Evolutionary conservation across 169 alveolate species (phyloP).

Genomic region (Plasmodium fragile): DNA sequence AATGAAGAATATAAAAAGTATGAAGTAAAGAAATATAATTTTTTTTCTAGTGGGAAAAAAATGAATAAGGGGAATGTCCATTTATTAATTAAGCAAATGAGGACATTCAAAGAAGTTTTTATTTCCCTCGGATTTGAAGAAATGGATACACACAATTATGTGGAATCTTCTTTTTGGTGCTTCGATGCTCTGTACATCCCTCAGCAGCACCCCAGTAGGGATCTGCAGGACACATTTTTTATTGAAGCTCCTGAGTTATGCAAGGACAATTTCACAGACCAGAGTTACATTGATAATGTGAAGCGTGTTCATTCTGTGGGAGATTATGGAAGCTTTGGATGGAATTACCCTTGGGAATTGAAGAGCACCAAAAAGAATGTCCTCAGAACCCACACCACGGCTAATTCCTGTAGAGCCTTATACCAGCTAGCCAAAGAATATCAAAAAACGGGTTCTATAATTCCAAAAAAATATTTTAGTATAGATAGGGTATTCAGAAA

Average conservation of each 20-base stretch:
- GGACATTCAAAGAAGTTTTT: slow-evolving; percentile 89
- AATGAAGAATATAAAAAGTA: slow-evolving; percentile 59
- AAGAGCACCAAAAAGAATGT: slow-evolving; percentile 83
- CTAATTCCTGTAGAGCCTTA: slow-evolving; percentile 96
- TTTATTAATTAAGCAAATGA: slow-evolving; percentile 90
- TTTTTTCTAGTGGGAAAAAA: slow-evolving; percentile 89
- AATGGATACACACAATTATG: slow-evolving; percentile 98
- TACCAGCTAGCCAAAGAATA: slow-evolving; percentile 94
- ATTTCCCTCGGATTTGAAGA: slow-evolving; percentile 98
- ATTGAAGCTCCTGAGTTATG: slow-evolving; percentile 81
- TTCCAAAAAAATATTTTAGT: slow-evolving; percentile 96
- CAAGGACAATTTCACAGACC: neutral
- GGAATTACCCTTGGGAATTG: slow-evolving; percentile 97
- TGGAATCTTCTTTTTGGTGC: slow-evolving; percentile 99
- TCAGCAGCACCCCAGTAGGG: slow-evolving; percentile 99
- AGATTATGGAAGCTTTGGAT: slow-evolving; percentile 98
- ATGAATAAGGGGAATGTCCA: slow-evolving; percentile 90
- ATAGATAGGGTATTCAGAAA: slow-evolving; percentile 99
- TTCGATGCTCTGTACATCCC: slow-evolving; percentile 99
- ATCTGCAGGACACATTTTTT: slow-evolving; percentile 99
- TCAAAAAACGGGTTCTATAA: slow-evolving; percentile 78
- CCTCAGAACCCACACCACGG: slow-evolving; percentile 99
- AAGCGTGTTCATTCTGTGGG: slow-evolving; percentile 94
- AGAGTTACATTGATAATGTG: slow-evolving; percentile 93
- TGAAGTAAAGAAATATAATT: slow-evolving; percentile 88